Base-by-base conservation (phyloP, 805 yeast species). In the Vanderwaltozyma tropicalis region DNA sequence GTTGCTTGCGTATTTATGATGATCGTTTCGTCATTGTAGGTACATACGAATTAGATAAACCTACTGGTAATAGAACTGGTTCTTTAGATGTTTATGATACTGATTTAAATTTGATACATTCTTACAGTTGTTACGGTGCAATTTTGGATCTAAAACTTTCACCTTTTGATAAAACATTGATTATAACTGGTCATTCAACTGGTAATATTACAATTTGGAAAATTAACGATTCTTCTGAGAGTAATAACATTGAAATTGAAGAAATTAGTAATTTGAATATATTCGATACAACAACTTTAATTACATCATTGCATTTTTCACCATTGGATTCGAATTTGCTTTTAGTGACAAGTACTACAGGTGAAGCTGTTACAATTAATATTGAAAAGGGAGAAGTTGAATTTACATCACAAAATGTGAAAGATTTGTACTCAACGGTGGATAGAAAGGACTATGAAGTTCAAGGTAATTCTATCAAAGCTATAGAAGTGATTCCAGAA, bases 131-230 rank as follows among this genome's bases (percentile, higher is more conserved):
- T 0, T 59, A 63, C 25, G 69, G 78, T 37, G 89, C 97, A 0
- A 69, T 92, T 13, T 58, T 92, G 31, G 98, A 92, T 53, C 47
- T 89, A 31, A 83, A 85, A 46, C 59, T 83, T 37, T 67, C 70
- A 19, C 84, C 87, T 0, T 63, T 62, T 32, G 76, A 78, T 45
- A 53, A 61, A 10, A 43, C 63, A 4, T 29, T 70, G 8, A 47
- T 85, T 4, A 67, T 69, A 2, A 69, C 84, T 2, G 87, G 78
- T 0, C 95, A 88, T 52, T 84, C 95, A 0, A 81, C 86, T 0
- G 97, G 97, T 2, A 69, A 71, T 40, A 45, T 89, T 3, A 63
- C 63, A 21, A 41, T 81, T 7, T 92, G 96, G 96, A 56, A 56
- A 35, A 48, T 66, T 10, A 41, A 42, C 22, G 30, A 32, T 13